phyloP scores from a whole-genome alignment of 139 green algal genomes.

The Astrephomene gubernaculifera region DNA sequence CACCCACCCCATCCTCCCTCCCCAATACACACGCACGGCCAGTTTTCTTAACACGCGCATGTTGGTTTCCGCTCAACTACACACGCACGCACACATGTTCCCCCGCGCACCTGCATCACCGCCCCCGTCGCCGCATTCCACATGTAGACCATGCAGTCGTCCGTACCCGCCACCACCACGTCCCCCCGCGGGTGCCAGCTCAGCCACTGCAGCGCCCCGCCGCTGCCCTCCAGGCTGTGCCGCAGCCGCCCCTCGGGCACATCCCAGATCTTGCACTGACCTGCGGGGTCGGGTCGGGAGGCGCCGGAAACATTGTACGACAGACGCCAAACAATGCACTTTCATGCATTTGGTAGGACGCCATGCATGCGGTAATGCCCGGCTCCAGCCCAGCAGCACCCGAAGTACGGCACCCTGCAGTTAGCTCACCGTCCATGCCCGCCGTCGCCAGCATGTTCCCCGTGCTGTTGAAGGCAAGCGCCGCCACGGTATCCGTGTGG shows the following conservation, averaged over 20 bases:
- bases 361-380: no score
- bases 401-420: no score
- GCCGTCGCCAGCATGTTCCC: slow-evolving; percentile 86
- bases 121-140: slow-evolving; percentile 88
- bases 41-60: no score
- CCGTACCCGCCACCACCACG: slow-evolving; percentile 90
- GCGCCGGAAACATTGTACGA: neutral
- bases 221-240: slow-evolving; percentile 84
- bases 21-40: no score
- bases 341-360: no score
- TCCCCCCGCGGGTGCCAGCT: slow-evolving; percentile 93
- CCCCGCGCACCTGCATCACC: slow-evolving; percentile 85
- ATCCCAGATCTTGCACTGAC: slow-evolving; percentile 80
- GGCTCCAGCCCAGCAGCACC: no score
- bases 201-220: slow-evolving; percentile 89
- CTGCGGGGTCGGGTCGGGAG: slow-evolving; percentile 39
- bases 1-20: no score
- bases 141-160: slow-evolving; percentile 97
- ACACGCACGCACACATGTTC: no score
- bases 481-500: slow-evolving; percentile 89
- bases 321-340: neutral
- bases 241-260: slow-evolving; percentile 58
- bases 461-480: slow-evolving; percentile 80
- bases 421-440: slow-evolving; percentile 89
- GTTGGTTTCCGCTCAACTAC: no score